Base-by-base conservation (phyloP, 495 filamentous ascomycete species). In the Cairneyella variabilis region DNA sequence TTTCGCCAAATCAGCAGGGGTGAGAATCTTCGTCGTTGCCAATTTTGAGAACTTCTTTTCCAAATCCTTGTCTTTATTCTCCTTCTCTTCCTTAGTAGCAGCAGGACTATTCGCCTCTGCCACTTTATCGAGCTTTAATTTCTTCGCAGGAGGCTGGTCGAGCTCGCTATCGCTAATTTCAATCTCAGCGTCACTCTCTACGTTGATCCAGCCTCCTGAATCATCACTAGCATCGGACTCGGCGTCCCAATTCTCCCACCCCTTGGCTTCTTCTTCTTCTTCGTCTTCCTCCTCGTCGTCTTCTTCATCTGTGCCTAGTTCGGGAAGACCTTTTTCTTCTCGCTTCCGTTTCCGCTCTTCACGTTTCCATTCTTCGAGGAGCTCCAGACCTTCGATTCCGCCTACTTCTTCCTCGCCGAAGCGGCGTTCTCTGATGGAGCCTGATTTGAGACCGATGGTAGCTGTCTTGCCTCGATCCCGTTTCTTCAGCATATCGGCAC, bases 391-490 rank as follows among this genome's bases (percentile, higher is more conserved):
- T 69, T 97, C 91, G 44, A 99, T 97, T 12, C 82, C 85, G 12
- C 91, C 93, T 4, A 67, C 69, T 48, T 84, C 82, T 60, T 91
- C 83, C 64, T 93, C 84, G 59, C 87, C 95, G 60, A 89, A 99
- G 48, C 86, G 79, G 42, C 73, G 79, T 58, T 83, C 80, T 61
- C 86, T 86, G 59, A 79, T 72, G 34, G 81, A 78, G 21, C 91
- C 90, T 18, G 75, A 72, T 43, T 79, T 78, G 14, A 97, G 68
- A 20, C 85, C 83, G 66, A 99, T 89, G 14, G 90, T 81, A n/a
- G 93, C 95, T 25, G 88, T 85, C 72, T 95, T 96, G 45, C 95
- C 95, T 53, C 95, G 79, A 64, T 95, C 91, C 57, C 90, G 82
- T 71, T 89, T 90, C 72, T 86, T 85, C 40, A 99, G 75, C 80